A percentile compares a stretch with the other conserved stretches of the same genome.
These are phyloP conservation scores for Ogataea neopini DNA, from an alignment of 805 yeast genomes.

Conservation along the genomic window DNA sequence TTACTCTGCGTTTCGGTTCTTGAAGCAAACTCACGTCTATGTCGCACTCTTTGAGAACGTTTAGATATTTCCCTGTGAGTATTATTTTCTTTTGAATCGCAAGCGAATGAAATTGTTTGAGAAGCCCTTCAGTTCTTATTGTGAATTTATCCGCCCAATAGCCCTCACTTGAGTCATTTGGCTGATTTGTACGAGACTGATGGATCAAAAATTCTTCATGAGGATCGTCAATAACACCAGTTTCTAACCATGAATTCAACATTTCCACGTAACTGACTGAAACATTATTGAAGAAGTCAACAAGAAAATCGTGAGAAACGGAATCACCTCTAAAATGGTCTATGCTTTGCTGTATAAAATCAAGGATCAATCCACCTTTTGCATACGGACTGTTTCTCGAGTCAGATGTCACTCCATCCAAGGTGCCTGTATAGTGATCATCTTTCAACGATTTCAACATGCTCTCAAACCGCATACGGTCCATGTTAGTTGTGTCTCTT, in stretches of 20 bases:
- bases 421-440: conserved; percentile 45
- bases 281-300: conserved; percentile 53
- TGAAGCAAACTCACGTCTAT: conserved; percentile 31
- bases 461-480: conserved; percentile 32
- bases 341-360: conserved; percentile 59
- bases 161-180: conserved; percentile 43
- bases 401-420: conserved; percentile 55
- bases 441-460: conserved; percentile 39
- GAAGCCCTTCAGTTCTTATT: conserved; percentile 71
- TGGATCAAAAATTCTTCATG: conserved; percentile 81
- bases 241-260: conserved; percentile 76
- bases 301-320: conserved; percentile 52
- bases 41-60: conserved; percentile 67
- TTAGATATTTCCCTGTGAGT: conserved; percentile 81
- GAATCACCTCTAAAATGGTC: conserved; percentile 66
- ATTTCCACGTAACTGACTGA: conserved; percentile 63
- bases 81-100: conserved; percentile 64
- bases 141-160: conserved; percentile 77
- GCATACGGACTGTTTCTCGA: conserved; percentile 52
- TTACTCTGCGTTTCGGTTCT: conserved; percentile 6
- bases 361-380: conserved; percentile 77
- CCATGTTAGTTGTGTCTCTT: conserved; percentile 32
- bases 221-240: conserved; percentile 76
- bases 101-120: conserved; percentile 58
- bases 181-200: conserved; percentile 24